Percentiles rank a stretch among this genome's conserved stretches.
These are phyloP conservation scores for Leishmania arabica DNA, from an alignment of 208 protist species.

Conservation along the genomic window DNA sequence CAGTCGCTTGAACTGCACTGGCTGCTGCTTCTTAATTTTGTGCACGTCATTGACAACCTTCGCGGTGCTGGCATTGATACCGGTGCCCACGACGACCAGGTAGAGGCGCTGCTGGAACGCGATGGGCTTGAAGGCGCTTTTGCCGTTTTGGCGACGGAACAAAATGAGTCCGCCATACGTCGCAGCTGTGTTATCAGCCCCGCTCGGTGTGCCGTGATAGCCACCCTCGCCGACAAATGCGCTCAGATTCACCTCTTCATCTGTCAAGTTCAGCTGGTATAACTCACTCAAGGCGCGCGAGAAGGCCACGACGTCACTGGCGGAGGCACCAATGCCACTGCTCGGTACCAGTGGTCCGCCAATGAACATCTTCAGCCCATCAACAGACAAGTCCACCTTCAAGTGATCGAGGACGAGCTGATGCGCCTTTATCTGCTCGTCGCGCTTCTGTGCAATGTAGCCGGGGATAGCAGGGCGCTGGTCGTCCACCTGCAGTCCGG, in stretches of 20 bases:
- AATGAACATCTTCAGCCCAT: conserved; percentile 65
- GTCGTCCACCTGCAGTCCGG: conserved; percentile 70
- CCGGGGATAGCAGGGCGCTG: conserved; percentile 72
- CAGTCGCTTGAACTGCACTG: conserved; percentile 46
- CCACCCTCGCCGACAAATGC: conserved; percentile 77
- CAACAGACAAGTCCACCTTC: conserved; percentile 56
- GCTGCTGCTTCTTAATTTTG: conserved; percentile 45
- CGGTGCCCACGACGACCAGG: conserved; percentile 83
- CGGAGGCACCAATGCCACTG: conserved; percentile 85
- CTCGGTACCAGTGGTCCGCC: conserved; percentile 72
- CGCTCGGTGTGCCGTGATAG: conserved; percentile 90
- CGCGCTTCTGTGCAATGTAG: conserved; percentile 77
- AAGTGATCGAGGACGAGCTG: conserved; percentile 74
- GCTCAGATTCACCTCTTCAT: conserved; percentile 67
- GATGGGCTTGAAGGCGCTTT: conserved; percentile 44
- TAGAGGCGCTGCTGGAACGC: conserved; percentile 39
- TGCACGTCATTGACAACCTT: conserved; percentile 71
- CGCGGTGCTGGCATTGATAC: conserved; percentile 80
- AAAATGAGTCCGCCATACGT: conserved; percentile 88
- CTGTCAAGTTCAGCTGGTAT: conserved; percentile 58
- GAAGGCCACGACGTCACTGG: conserved; percentile 76
- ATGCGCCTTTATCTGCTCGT: conserved; percentile 79
- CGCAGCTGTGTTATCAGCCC: conserved; percentile 89
- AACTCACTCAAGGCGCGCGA: conserved; percentile 79
- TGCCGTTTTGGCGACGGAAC: conserved; percentile 43